A percentile compares a stretch with the other conserved stretches of the same genome.
These are phyloP conservation scores for Sparassis latifolia DNA, from an alignment of 1,284 basidiomycete genomes.

Conservation along the genomic window DNA sequence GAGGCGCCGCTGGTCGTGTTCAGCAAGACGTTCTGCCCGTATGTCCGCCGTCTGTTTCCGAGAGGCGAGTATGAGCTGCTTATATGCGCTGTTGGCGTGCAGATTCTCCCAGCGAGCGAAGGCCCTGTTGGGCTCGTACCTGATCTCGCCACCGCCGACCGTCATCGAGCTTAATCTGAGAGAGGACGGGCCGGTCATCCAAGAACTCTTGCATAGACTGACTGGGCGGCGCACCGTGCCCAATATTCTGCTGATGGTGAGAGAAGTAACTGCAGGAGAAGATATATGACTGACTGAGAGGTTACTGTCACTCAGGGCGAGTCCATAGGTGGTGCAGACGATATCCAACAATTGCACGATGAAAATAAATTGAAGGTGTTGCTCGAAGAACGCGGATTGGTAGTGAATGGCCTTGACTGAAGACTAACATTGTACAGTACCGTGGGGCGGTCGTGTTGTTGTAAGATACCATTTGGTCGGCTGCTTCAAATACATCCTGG, in stretches of 20 bases:
- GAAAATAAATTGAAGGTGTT: constrained; percentile 36
- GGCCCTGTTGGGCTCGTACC: constrained; percentile 55
- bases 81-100: too few relatives aligned
- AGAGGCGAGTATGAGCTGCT: background rate
- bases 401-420: constrained; percentile 14
- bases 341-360: constrained; percentile 46
- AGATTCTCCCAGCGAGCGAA: constrained; percentile 72
- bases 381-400: constrained; percentile 38
- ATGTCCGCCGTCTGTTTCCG: constrained; percentile 1
- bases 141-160: constrained; percentile 61
- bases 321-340: constrained; percentile 70
- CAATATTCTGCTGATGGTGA: constrained; percentile 51
- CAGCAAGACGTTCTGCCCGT: constrained; percentile 81
- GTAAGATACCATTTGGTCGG: too few relatives aligned
- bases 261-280: background rate
- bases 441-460: too few relatives aligned
- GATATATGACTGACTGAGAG: background rate
- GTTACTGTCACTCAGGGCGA: constrained; percentile 32
- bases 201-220: constrained; percentile 57
- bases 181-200: constrained; percentile 59
- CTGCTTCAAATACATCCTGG: too few relatives aligned
- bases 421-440: too few relatives aligned
- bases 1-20: constrained; percentile 69
- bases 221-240: constrained; percentile 70
- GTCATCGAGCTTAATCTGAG: constrained; percentile 73